These are phyloP conservation scores for Cladophialophora bantiana DNA, from an alignment of 2,329 filamentous ascomycete genomes.

Conservation along the genomic window DNA sequence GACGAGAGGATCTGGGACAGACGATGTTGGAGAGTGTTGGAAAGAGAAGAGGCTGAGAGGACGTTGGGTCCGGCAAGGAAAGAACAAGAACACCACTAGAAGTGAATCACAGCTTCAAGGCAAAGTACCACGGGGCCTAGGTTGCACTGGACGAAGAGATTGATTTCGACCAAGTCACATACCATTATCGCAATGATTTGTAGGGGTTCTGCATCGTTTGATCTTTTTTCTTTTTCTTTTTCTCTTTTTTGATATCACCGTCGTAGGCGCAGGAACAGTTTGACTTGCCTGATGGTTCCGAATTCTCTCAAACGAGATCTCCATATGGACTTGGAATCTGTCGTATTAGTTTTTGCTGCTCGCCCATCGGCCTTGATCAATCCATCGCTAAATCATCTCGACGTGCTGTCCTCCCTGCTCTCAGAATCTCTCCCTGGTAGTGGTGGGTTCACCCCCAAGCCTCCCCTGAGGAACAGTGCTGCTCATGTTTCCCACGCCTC, in stretches of 20 bases:
- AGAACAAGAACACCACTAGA: neutral
- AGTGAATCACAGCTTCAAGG: neutral
- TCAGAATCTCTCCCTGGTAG: slow-evolving; percentile 27
- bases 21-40: neutral
- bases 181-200: neutral
- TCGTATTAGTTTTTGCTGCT: neutral
- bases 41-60: neutral
- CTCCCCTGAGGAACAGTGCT: slow-evolving; percentile 20
- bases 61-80: neutral
- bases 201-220: neutral
- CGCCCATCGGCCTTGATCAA: neutral
- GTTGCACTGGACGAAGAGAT: neutral
- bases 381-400: neutral
- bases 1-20: too few species aligned
- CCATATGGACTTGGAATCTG: neutral
- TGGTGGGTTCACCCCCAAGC: slow-evolving; percentile 25
- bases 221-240: neutral
- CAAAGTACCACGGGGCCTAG: neutral
- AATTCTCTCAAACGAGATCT: neutral
- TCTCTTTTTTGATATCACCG: neutral
- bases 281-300: neutral
- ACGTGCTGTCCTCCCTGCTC: neutral
- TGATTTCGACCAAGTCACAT: neutral
- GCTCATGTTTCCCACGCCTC: slow-evolving; percentile 33
- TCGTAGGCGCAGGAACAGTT: neutral